phyloP scores from a whole-genome alignment of 805 yeast species.

The Hanseniaspora valbyensis region DNA sequence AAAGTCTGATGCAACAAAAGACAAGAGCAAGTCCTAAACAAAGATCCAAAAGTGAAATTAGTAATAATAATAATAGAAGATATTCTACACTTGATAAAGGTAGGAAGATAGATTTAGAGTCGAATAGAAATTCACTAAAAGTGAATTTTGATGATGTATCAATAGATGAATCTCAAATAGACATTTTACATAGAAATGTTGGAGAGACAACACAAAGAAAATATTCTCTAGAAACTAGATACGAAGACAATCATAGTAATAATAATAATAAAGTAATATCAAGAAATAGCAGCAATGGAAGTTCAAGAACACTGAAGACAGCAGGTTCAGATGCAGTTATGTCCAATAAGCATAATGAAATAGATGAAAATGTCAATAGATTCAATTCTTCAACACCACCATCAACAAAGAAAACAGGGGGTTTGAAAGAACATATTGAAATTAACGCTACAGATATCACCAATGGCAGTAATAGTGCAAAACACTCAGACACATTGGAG shows the following conservation, averaged over 20 bases:
- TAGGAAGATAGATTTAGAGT: neutral
- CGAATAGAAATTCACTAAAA: neutral
- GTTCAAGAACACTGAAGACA: conserved; percentile 8
- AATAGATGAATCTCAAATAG: conserved; percentile 9
- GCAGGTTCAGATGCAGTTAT: neutral
- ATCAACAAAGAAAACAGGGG: neutral
- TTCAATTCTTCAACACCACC: neutral
- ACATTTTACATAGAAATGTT: conserved; percentile 2
- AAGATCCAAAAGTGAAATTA: neutral
- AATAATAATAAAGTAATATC: neutral
- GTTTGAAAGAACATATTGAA: no score
- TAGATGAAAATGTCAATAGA: neutral
- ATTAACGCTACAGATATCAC: no score
- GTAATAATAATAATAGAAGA: neutral
- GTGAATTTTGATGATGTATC: conserved; percentile 6
- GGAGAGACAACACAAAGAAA: neutral
- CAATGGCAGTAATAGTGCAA: neutral
- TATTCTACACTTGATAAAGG: neutral
- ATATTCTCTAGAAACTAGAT: neutral
- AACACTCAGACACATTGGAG: conserved; percentile 6
- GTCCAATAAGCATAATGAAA: neutral
- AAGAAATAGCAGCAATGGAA: conserved; percentile 8
- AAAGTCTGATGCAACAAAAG: conserved; percentile 1
- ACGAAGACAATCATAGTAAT: neutral
- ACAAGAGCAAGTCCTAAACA: neutral